A percentile compares a stretch with the other conserved stretches of the same genome.
These are phyloP conservation scores for Trichoderma breve DNA, from an alignment of 2,329 filamentous ascomycete species.

Conservation along the genomic window DNA sequence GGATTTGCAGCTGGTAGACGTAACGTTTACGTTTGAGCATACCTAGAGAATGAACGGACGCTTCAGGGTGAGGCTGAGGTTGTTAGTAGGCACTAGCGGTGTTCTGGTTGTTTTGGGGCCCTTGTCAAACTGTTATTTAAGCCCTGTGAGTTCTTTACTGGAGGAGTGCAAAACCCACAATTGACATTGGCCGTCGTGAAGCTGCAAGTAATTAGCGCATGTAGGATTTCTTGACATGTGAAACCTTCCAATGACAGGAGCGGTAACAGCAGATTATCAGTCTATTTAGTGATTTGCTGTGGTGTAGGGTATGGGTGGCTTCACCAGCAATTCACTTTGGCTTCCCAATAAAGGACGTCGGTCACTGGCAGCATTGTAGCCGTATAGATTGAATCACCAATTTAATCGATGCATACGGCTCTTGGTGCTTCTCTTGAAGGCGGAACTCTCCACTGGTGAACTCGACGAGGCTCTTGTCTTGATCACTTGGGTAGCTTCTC, in stretches of 20 bases:
- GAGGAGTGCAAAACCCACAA: neutral
- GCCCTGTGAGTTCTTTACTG: neutral
- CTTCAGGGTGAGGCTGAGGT: neutral
- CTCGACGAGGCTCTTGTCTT: no score
- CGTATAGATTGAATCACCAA: no score
- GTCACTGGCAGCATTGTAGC: neutral
- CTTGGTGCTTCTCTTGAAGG: no score
- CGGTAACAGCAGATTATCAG: neutral
- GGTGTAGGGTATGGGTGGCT: neutral
- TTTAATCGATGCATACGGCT: no score
- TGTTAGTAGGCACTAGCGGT: neutral
- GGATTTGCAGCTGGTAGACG: neutral
- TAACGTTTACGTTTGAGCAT: neutral
- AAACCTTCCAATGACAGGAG: neutral
- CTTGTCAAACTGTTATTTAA: neutral
- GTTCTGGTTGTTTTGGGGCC: neutral
- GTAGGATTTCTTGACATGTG: neutral
- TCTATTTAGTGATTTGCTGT: neutral
- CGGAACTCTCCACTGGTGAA: neutral
- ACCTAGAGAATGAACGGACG: neutral
- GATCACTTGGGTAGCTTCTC: no score
- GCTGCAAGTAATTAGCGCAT: neutral
- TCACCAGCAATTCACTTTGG: neutral
- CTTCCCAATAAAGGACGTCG: neutral
- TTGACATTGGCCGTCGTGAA: neutral